Conservation (phyloP, 164 flowering plant species). For the Vitis rupestris region DNA sequence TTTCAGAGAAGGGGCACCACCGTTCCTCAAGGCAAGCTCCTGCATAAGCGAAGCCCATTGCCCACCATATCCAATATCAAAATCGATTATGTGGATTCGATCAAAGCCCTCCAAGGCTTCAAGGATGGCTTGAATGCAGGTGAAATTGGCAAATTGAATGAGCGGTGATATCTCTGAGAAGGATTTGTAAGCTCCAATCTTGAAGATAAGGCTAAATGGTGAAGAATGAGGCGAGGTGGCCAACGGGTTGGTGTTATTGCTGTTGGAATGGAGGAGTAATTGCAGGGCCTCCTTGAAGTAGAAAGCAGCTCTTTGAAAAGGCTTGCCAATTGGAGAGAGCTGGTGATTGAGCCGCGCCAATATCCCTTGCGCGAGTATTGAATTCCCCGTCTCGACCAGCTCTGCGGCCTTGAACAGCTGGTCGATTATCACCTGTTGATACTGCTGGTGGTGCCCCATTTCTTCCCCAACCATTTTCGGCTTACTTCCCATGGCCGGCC, state of each 20-base stretch:
- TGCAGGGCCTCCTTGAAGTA: constrained; percentile 58
- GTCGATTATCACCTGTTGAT: constrained; percentile 55
- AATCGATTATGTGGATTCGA: constrained; percentile 51
- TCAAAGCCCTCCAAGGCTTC: constrained; percentile 49
- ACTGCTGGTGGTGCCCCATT: constrained; percentile 35
- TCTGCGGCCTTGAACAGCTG: constrained; percentile 85
- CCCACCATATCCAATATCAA: constrained; percentile 60
- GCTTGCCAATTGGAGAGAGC: constrained; percentile 79
- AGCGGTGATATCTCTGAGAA: constrained; percentile 63
- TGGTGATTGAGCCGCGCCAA: constrained; percentile 99
- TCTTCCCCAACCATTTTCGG: constrained; percentile 38
- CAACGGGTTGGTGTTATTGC: background rate
- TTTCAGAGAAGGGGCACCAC: constrained; percentile 40
- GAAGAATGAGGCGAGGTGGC: constrained; percentile 8
- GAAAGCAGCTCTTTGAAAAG: constrained; percentile 57
- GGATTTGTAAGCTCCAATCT: constrained; percentile 56
- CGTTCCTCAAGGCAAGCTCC: constrained; percentile 43
- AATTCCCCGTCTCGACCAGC: constrained; percentile 79
- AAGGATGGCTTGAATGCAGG: constrained; percentile 57
- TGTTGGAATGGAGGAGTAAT: constrained; percentile 22
- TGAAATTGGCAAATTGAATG: constrained; percentile 57
- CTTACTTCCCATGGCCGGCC: constrained; percentile 29
- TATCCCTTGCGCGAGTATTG: constrained; percentile 96
- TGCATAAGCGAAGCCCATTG: constrained; percentile 78
- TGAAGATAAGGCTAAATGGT: constrained; percentile 34